Base-by-base conservation (phyloP, 2,329 filamentous ascomycete species). In the Ambrosiella xylebori region DNA sequence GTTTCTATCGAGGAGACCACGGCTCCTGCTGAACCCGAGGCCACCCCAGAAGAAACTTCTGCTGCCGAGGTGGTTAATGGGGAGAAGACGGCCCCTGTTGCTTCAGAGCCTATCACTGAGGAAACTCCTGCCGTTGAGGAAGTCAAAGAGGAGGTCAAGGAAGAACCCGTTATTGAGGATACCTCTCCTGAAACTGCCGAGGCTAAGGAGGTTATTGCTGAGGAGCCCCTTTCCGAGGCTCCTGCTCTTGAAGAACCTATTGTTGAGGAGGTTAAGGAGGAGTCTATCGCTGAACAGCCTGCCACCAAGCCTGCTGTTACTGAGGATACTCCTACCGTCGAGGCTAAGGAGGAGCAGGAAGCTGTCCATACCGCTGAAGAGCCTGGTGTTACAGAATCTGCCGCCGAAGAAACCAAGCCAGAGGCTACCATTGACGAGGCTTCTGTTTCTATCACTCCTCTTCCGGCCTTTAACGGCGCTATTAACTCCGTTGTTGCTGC, bases 301-400 rank as follows among this genome's bases (percentile, higher is more conserved):
- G 90, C 87, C 0, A 96, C 96, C 70, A 84, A 93, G 68, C 86
- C 86, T 69, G 82, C 82, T 63, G 85, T 85, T 65, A 78, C 81
- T 59, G 69, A 82, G 47, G 74, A 76, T 54, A 77, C 77, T 64
- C 44, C 53, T 35, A 58, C 49, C 15, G 71, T 75, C 53, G 70
- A 74, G 40, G 79, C 81, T 37, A 74, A 76, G 8, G 35, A 79
- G 88, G 65, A 87, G 83, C 71, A 84, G 89, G 66, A 74, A 81
- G 63, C 77, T 82, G 79, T 88, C 69, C 86, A 82, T 64, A 91
- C 88, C 1, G 95, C 95, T 70, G 85, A 93, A 68, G 87, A 86
- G 70, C 82, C 82, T 63, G 85, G 85, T 65, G 78, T 81, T 59
- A 69, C 82, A 44, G 75, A 77, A 55, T 44, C 51, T 8, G 54